phyloP scores from a whole-genome alignment of 768 basidiomycete genomes.

The Lactarius evosmus region DNA sequence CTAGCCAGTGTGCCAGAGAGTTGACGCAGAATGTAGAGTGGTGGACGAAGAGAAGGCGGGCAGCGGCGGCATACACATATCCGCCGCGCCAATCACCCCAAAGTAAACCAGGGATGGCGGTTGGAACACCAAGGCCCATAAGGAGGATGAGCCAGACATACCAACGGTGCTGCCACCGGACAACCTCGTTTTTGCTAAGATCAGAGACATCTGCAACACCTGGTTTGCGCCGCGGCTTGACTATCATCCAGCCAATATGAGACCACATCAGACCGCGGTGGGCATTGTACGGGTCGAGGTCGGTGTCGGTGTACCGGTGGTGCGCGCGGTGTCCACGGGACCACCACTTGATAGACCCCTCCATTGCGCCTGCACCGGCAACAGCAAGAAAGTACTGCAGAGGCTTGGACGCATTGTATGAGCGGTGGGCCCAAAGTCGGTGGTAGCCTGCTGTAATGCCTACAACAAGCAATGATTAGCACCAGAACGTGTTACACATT shows the following conservation, averaged over 20 bases:
- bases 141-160: conserved; percentile 67
- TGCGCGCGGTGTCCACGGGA: conserved; percentile 95
- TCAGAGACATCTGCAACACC: conserved; percentile 91
- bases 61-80: conserved; percentile 77
- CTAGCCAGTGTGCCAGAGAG: conserved; percentile 95
- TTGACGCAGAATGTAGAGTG: conserved; percentile 98
- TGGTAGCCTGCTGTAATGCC: conserved; percentile 95
- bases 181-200: conserved; percentile 71
- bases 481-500: not conserved
- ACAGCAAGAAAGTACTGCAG: conserved; percentile 83
- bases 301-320: conserved; percentile 95
- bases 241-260: conserved; percentile 89
- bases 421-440: conserved; percentile 93
- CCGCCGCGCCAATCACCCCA: conserved; percentile 91
- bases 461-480: conserved; percentile 28
- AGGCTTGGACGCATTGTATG: conserved; percentile 86
- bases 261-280: conserved; percentile 85
- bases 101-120: conserved; percentile 66
- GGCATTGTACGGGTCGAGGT: conserved; percentile 93
- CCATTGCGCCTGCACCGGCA: conserved; percentile 86
- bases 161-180: conserved; percentile 84
- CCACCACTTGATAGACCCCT: conserved; percentile 99
- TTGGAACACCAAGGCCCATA: conserved; percentile 74
- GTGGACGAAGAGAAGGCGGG: conserved; percentile 80
- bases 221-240: conserved; percentile 86